Base-by-base conservation (phyloP, 495 filamentous ascomycete species). In the Lasiosphaeris hirsuta region DNA sequence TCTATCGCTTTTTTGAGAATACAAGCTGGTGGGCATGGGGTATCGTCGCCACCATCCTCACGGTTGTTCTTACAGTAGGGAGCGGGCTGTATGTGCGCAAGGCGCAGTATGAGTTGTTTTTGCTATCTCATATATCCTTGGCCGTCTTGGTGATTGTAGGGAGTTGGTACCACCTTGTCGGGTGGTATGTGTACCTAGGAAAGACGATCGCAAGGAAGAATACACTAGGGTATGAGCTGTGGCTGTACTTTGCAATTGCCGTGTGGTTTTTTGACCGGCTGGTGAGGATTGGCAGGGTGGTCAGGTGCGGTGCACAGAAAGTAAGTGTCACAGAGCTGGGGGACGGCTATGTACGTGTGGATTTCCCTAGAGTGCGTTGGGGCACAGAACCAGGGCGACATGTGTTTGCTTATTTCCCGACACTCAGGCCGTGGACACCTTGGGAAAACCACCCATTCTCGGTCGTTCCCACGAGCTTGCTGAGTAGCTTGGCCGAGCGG, bases 361-460 rank as follows among this genome's bases (percentile, higher is more conserved):
- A 77, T 53, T 51, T 78, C 2, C 53, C 58, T 2, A 67, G 68
- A 0, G 47, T 73, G 17, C 49, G 67, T 17, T 76, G 73, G 74
- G 59, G 51, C 4, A 18, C 54, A 0, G 51, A 54, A 42, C 62
- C 65, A 2, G 63, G 67, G 0, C 42, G 65, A 10, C 69, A 75
- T 36, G 75, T 58, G 1, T 78, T 75, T 49, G 59, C 69, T 11
- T 77, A 75, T 49, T 78, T 81, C 63, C 78, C 76, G 1, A 75
- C 70, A 0, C 51, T 77, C 4, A 70, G 48, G 37, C 63, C 62
- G 9, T 60, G 65, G 44, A 67, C 72, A 11, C 61, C 66, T 0
- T 81, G 78, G 78, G 75, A 79, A 61, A 81, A 76, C 51, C 78
- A 81, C 58, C 78, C 76, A 2, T 81, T 79, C 53, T 81, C 75